These are phyloP conservation scores for Penicillium silybi DNA, from an alignment of 495 filamentous ascomycete species.

Conservation along the genomic window DNA sequence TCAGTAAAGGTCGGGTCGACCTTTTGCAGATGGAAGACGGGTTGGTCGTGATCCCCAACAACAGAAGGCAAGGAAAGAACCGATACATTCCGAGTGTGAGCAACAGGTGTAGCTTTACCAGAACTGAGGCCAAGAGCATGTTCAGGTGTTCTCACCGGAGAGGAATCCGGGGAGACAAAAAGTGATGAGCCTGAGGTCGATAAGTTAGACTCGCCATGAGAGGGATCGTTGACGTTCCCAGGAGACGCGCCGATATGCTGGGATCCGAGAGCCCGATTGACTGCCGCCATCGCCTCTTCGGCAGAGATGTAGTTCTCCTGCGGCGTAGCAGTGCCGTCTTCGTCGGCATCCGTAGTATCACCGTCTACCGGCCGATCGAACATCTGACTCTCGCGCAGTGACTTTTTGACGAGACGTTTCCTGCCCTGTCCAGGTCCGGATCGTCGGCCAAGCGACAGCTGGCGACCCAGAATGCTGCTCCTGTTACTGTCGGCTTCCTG, in stretches of 20 bases:
- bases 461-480: slow-evolving; percentile 4
- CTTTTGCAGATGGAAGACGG: slow-evolving; percentile 53
- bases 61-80: neutral
- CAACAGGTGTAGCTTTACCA: neutral
- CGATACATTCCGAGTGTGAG: neutral
- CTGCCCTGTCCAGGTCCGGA: slow-evolving; percentile 24
- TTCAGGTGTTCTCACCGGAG: neutral
- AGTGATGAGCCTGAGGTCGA: neutral
- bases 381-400: slow-evolving; percentile 12
- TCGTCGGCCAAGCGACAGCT: slow-evolving; percentile 25
- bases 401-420: slow-evolving; percentile 12
- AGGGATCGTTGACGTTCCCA: neutral
- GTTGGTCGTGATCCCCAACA: neutral
- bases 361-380: too few species aligned
- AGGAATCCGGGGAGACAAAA: neutral
- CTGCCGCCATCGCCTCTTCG: neutral
- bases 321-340: neutral
- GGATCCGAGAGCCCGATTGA: neutral
- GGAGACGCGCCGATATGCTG: too few species aligned
- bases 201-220: neutral
- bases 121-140: neutral
- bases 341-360: neutral
- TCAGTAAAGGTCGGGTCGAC: slow-evolving; percentile 69
- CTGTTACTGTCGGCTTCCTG: neutral
- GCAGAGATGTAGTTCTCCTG: neutral